Evolutionary conservation across 2,329 filamentous ascomycete species (phyloP), one percentile per base, ranked within the genome.

Genomic region (Microsporum ferrugineum): DNA sequence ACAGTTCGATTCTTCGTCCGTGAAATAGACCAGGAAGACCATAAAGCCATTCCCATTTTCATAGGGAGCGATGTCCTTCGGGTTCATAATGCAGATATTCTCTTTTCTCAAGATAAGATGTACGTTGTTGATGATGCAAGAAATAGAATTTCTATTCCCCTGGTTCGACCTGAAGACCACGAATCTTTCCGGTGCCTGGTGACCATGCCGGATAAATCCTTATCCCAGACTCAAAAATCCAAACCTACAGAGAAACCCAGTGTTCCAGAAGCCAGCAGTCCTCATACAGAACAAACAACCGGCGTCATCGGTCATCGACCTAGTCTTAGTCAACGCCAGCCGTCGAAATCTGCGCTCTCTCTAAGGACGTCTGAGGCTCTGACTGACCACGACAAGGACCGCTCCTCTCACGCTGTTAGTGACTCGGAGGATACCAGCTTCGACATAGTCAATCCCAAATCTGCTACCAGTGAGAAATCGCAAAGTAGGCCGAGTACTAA

Each of bases 31-130:
- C 67, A 75, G 2, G 77, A 17, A 29, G 62, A 79, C 34, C 75
- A 76, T 10, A 82, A 82, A 43, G 77, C 79, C 7, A 89, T 97
- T 61, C 88, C 91, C 65, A 87, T 96, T 58, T 91, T 95, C 70
- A 79, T 99, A 62, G 92, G 94, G 43, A 96, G 90, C 69, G 92
- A 97, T 73, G 83, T 89, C 12, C 79, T 99, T 61, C 84, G 91
- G 64, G 81, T 87, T 7, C 89, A 95, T 70, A 95, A 88, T 66
- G 92, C 90, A 29, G 94, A 97, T 71, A 82, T 99, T 8, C 77
- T 97, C 27, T 89, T 99, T 68, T 97, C 94, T 0, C 89, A 91
- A 65, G 96, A 96, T 69, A 87, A 88, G 65, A 84, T 99, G 78
- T 88, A 88, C 0, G 79, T 97, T 33, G 91, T 91, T 66, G 89